Evolutionary conservation across 257 asterid genomes (phyloP), one percentile per base, ranked within the genome.

Genomic region (Ilex asprella): DNA sequence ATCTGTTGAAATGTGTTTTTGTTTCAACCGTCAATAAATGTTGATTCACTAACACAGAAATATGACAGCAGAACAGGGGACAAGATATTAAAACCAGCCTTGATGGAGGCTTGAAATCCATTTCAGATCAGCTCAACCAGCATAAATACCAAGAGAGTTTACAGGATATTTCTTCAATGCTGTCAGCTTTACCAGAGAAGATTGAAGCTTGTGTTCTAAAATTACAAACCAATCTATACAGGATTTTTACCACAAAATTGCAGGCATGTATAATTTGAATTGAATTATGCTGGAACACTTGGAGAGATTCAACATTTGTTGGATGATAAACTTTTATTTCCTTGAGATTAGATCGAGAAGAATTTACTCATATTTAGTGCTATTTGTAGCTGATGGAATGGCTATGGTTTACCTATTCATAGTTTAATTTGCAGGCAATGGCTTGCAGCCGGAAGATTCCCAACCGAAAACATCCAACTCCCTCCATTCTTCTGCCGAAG

Each of bases 71-170:
- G 97, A 80, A 53, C 69, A 86, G 79, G 75, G 91, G 91, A 70
- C 95, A 80, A 79, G 89, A 84, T 78, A 67, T 89, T 79, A 86
- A 87, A 85, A 71, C 65, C 47, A 61, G 78, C 72, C 57, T 86
- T 54, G 87, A 82, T 54, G 58, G 46, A 67, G 76, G 76, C 71
- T 65, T 83, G 62, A 85, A 81, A 75, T 71, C 84, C 57, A 62
- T 89, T 69, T 67, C 79, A 39, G 87, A 76, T 68, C 87, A 81
- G 73, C 66, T 81, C 58, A 79, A 73, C 75, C 81, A 75, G 78
- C 73, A 62, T 58, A 51, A 31, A 67, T 69, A 76, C 70, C 79
- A 66, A 67, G 86, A 79, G 70, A 79, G 66, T 75, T 67, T 67
- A 31, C 67, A 68, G 64, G 78, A 74, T 46, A 80, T 81, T 39